Percentiles rank a stretch among this genome's conserved stretches.
Conservation (phyloP, 805 yeast genomes). For the Wickerhamomyces alni region DNA sequence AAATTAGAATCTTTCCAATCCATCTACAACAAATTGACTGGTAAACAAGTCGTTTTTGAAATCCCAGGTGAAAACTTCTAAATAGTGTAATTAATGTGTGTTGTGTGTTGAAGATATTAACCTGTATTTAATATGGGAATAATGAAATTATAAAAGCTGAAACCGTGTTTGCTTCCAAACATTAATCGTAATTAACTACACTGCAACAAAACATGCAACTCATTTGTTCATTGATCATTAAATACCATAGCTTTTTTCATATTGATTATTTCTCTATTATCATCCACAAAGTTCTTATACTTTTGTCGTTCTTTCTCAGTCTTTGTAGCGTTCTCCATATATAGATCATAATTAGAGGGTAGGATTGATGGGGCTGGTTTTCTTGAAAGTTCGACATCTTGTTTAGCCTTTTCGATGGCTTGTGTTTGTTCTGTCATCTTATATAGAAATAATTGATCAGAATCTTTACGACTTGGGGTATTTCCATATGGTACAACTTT, state of each 20-base stretch:
- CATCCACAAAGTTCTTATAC: conserved; percentile 15
- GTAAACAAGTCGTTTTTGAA: conserved; percentile 99
- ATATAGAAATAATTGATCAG: conserved; percentile 10
- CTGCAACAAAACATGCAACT: too few species aligned
- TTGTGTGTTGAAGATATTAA: not conserved
- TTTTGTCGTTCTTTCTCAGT: conserved; percentile 12
- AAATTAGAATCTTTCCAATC: conserved; percentile 99
- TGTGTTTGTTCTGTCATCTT: conserved; percentile 16
- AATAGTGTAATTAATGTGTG: conserved; percentile 13
- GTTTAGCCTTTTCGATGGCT: conserved; percentile 10
- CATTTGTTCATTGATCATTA: too few species aligned
- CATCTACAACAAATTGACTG: conserved; percentile 96
- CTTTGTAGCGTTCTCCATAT: conserved; percentile 16
- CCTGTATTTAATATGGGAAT: not conserved
- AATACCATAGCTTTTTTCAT: not conserved
- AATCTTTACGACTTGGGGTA: not conserved
- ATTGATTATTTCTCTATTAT: conserved; percentile 4
- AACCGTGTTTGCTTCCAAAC: too few species aligned
- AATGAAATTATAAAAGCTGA: not conserved
- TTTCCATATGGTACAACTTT: conserved; percentile 4
- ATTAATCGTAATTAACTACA: too few species aligned
- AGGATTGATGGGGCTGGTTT: conserved; percentile 1
- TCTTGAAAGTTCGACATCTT: conserved; percentile 9
- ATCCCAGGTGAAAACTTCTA: conserved; percentile 57
- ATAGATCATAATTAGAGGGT: conserved; percentile 12